Conservation (phyloP, 768 basidiomycete genomes). For the Trametes gibbosa region DNA sequence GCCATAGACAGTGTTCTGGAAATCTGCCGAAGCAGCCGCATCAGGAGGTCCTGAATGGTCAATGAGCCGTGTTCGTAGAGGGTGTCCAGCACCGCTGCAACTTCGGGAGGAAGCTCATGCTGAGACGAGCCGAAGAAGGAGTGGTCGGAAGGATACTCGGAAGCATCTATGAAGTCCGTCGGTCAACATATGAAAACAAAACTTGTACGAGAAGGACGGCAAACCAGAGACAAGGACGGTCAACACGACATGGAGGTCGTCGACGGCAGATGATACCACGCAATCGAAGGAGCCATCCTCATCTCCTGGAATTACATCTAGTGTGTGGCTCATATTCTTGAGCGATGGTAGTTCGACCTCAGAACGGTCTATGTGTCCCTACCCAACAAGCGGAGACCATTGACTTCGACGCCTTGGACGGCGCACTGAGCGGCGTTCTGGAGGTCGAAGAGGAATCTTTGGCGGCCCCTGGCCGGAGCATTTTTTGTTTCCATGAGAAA, state of each 20-base stretch:
- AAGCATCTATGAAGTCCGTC: conserved; percentile 46
- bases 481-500: background rate
- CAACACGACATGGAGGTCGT: conserved; percentile 35
- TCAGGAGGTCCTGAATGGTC: conserved; percentile 44
- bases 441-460: conserved; percentile 9
- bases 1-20: conserved; percentile 21
- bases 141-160: conserved; percentile 63
- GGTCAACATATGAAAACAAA: background rate
- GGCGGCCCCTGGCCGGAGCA: conserved; percentile 10
- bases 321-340: background rate
- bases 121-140: conserved; percentile 54
- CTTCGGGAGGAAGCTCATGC: conserved; percentile 40
- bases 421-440: conserved; percentile 1
- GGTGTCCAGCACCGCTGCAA: conserved; percentile 44
- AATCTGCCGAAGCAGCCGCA: conserved; percentile 39
- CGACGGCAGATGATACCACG: conserved; percentile 35
- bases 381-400: conserved; percentile 3
- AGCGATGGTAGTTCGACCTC: too few relatives aligned
- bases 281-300: conserved; percentile 67
- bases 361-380: background rate
- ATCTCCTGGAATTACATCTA: conserved; percentile 54
- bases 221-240: conserved; percentile 52
- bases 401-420: conserved; percentile 4
- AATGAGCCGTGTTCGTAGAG: conserved; percentile 41
- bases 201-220: conserved; percentile 3